Evolutionary conservation across 2,329 filamentous ascomycete genomes (phyloP).

Genomic region (Fusarium sp.): DNA sequence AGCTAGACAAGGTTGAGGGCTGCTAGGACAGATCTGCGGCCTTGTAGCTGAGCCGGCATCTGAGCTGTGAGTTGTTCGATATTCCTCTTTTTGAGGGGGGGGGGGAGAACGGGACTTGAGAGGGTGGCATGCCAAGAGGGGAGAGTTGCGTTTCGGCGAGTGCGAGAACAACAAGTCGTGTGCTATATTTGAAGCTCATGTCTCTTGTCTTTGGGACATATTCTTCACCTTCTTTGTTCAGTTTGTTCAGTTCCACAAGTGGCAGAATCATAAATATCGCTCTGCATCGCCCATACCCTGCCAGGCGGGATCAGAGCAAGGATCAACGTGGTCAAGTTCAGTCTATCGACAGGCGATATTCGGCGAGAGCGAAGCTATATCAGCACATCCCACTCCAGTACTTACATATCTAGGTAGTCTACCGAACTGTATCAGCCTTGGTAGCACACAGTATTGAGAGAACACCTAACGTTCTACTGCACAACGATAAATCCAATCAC

Average conservation of each 20-base stretch:
- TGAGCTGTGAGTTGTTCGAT: conserved; percentile 11
- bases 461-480: neutral
- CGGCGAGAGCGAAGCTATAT: conserved; percentile 31
- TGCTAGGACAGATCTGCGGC: conserved; percentile 38
- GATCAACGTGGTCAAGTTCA: conserved; percentile 18
- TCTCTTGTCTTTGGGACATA: neutral
- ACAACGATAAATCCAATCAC: conserved; percentile 16
- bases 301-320: conserved; percentile 23
- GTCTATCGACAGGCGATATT: conserved; percentile 21
- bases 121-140: conserved; percentile 1
- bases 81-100: neutral
- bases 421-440: conserved; percentile 2
- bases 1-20: conserved; percentile 21
- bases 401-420: neutral
- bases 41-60: conserved; percentile 38
- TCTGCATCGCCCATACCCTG: neutral
- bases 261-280: neutral
- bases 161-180: conserved; percentile 10
- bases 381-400: conserved; percentile 4
- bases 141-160: conserved; percentile 27
- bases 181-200: conserved; percentile 10
- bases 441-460: conserved; percentile 16
- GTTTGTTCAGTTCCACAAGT: neutral
- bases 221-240: conserved; percentile 5
- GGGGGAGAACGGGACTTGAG: neutral